Percentiles rank a stretch among this genome's conserved stretches.
phyloP scores from a whole-genome alignment of 129 eudicot genomes.

The Flaveria brownii region DNA sequence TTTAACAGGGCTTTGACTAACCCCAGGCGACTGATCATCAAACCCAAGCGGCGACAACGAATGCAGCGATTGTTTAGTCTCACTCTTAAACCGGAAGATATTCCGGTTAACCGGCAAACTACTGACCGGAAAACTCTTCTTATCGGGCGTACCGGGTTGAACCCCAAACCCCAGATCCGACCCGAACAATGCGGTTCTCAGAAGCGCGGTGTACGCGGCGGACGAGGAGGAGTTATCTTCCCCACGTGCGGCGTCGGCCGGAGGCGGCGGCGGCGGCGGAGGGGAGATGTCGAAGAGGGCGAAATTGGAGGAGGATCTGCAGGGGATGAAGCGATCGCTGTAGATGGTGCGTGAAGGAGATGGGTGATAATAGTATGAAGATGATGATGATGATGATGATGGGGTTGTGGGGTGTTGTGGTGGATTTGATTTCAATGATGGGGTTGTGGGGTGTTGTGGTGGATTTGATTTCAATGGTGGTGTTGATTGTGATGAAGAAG shows the following conservation, averaged over 20 bases:
- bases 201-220: conserved; percentile 60
- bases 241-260: conserved; percentile 48
- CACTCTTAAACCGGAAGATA: conserved; percentile 79
- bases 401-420: conserved; percentile 9
- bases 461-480: background rate
- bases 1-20: conserved; percentile 72
- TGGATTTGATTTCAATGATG: background rate
- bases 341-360: conserved; percentile 73
- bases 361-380: conserved; percentile 40
- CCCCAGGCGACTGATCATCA: conserved; percentile 71
- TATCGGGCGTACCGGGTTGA: conserved; percentile 75
- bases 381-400: background rate
- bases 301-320: conserved; percentile 66
- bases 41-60: conserved; percentile 64
- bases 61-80: conserved; percentile 59
- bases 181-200: conserved; percentile 81
- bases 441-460: conserved; percentile 7
- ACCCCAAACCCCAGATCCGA: conserved; percentile 51
- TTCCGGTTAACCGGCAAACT: conserved; percentile 44
- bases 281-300: conserved; percentile 65
- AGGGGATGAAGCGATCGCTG: conserved; percentile 86
- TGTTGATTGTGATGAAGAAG: background rate
- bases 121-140: conserved; percentile 24
- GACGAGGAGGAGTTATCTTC: conserved; percentile 43
- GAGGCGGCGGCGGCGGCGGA: conserved; percentile 29